A percentile compares a stretch with the other conserved stretches of the same genome.
These are phyloP conservation scores for Amanita rubescens DNA, from an alignment of 768 basidiomycete species.

Conservation along the genomic window DNA sequence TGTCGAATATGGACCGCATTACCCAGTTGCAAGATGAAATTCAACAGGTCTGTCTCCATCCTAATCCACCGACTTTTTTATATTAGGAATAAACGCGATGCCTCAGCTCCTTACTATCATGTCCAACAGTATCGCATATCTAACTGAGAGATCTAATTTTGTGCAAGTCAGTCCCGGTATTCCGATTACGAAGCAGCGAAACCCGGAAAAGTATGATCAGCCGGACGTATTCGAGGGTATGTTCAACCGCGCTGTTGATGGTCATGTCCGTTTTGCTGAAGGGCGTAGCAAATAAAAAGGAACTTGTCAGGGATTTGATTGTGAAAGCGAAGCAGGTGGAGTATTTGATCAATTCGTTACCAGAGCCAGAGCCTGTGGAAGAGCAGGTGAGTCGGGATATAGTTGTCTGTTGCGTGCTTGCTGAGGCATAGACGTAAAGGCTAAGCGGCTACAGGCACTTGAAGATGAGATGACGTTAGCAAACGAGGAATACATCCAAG, in stretches of 20 bases:
- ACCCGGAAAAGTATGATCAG: conserved; percentile 62
- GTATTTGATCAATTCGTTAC: conserved; percentile 72
- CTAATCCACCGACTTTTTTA: too few relatives aligned
- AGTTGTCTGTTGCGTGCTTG: too few relatives aligned
- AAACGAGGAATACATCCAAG: conserved; percentile 69
- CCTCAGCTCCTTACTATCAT: conserved; percentile 79
- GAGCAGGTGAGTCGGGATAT: conserved; percentile 46
- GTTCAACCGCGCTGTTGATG: not conserved
- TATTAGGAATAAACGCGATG: not conserved
- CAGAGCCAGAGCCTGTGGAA: conserved; percentile 72
- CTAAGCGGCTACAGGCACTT: conserved; percentile 54
- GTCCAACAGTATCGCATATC: conserved; percentile 74
- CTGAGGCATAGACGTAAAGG: conserved; percentile 40
- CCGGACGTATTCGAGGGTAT: conserved; percentile 72
- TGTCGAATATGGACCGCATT: conserved; percentile 93
- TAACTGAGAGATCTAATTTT: conserved; percentile 71
- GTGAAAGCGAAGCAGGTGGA: conserved; percentile 88
- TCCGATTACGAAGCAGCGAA: conserved; percentile 78
- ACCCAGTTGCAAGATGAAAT: conserved; percentile 94
- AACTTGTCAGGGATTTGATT: conserved; percentile 77
- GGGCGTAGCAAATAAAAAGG: conserved; percentile 66
- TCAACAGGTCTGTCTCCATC: conserved; percentile 71
- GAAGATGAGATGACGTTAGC: conserved; percentile 66
- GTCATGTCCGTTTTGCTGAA: not conserved
- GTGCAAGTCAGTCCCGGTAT: conserved; percentile 70